Percentiles rank a stretch among this genome's conserved stretches.
These are phyloP conservation scores for Eutrema heterophyllum DNA, from an alignment of 345 rosid genomes.

Conservation along the genomic window DNA sequence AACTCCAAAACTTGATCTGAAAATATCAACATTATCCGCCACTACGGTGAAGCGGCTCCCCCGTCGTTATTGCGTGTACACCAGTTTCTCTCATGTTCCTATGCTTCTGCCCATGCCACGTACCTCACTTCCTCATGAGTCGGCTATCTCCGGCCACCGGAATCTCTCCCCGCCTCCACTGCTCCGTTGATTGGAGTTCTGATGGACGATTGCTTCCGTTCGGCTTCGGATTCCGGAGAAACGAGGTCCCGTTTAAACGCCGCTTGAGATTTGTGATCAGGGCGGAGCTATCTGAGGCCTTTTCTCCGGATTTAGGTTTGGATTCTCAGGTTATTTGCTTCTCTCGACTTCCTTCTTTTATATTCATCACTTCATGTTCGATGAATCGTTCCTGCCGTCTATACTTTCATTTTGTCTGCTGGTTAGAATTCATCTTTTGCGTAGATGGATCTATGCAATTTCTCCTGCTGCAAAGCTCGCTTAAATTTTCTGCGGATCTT, in stretches of 20 bases:
- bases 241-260: slow-evolving; percentile 31
- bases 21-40: slow-evolving; percentile 19
- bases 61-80: neutral
- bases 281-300: slow-evolving; percentile 60
- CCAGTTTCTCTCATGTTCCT: slow-evolving; percentile 41
- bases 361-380: neutral
- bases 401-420: neutral
- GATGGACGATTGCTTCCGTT: slow-evolving; percentile 30
- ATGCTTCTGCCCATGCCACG: slow-evolving; percentile 48
- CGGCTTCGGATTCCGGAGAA: slow-evolving; percentile 32
- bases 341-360: neutral
- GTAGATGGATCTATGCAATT: neutral
- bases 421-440: neutral
- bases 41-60: neutral
- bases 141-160: slow-evolving; percentile 48
- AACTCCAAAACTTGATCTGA: slow-evolving; percentile 20
- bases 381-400: neutral
- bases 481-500: neutral
- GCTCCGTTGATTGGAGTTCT: slow-evolving; percentile 26
- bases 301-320: slow-evolving; percentile 53
- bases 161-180: slow-evolving; percentile 25
- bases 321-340: slow-evolving; percentile 62
- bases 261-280: slow-evolving; percentile 42
- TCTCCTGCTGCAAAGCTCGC: neutral
- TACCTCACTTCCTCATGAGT: slow-evolving; percentile 43